phyloP scores from a whole-genome alignment of 2,329 filamentous ascomycete genomes.

The Alternaria alternata region DNA sequence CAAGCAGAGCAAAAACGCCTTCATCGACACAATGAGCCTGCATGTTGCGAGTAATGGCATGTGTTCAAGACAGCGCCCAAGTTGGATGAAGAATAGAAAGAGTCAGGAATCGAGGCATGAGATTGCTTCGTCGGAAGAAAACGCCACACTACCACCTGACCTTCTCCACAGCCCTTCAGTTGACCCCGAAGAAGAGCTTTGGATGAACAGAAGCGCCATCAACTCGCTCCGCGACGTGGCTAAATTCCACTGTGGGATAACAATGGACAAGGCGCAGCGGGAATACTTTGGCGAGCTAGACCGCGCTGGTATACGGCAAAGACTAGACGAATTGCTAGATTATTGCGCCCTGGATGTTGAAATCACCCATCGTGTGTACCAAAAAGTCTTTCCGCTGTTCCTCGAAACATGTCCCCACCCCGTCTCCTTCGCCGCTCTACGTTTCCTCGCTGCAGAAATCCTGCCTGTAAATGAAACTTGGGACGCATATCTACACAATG shows the following conservation, averaged over 20 bases:
- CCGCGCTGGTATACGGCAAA: constrained; percentile 71
- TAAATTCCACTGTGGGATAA: constrained; percentile 91
- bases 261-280: constrained; percentile 87
- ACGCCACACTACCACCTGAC: constrained; percentile 71
- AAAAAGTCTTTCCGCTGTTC: constrained; percentile 90
- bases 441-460: constrained; percentile 93
- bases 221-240: constrained; percentile 96
- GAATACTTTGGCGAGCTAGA: constrained; percentile 88
- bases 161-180: constrained; percentile 72
- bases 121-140: constrained; percentile 71
- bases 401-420: constrained; percentile 91
- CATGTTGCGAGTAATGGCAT: constrained; percentile 98
- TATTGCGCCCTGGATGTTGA: constrained; percentile 96
- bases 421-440: constrained; percentile 92
- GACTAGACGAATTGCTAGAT: constrained; percentile 83
- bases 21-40: constrained; percentile 96
- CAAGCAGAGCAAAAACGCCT: constrained; percentile 81
- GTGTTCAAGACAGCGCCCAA: constrained; percentile 95
- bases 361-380: constrained; percentile 92
- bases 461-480: constrained; percentile 88
- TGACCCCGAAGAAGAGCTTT: constrained; percentile 92
- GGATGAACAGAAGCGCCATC: constrained; percentile 92
- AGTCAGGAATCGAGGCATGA: constrained; percentile 83
- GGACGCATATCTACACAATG: constrained; percentile 82
- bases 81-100: constrained; percentile 97